A percentile compares a stretch with the other conserved stretches of the same genome.
These are phyloP conservation scores for Stachybotrys chlorohalonatus DNA, from an alignment of 2,329 filamentous ascomycete species.

Conservation along the genomic window DNA sequence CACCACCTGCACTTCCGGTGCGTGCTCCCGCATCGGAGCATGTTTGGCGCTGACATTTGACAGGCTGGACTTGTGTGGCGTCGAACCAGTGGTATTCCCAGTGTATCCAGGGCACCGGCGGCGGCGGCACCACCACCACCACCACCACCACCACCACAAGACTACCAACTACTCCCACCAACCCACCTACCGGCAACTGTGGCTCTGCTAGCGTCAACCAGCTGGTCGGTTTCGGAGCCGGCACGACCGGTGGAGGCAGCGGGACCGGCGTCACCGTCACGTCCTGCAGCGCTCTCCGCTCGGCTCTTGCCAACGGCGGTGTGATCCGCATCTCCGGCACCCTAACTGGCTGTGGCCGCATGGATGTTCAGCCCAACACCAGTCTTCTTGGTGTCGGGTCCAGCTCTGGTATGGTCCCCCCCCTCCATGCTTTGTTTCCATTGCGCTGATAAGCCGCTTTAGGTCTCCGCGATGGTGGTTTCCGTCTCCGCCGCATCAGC, in stretches of 20 bases:
- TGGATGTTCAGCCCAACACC: conserved; percentile 39
- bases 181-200: background rate
- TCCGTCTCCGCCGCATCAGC: conserved; percentile 34
- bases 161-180: background rate
- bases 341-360: conserved; percentile 28
- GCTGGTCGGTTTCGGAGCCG: conserved; percentile 20
- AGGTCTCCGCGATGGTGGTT: conserved; percentile 29
- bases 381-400: conserved; percentile 40
- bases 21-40: too few relatives aligned
- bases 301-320: conserved; percentile 25
- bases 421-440: background rate
- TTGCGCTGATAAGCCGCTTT: background rate
- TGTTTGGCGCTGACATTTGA: background rate
- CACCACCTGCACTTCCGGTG: background rate
- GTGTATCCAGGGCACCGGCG: background rate
- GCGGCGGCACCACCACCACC: background rate
- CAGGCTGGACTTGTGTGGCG: background rate
- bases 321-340: conserved; percentile 37
- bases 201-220: background rate
- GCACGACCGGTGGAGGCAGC: conserved; percentile 36
- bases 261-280: conserved; percentile 35
- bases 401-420: conserved; percentile 19
- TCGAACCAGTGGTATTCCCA: background rate
- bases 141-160: background rate
- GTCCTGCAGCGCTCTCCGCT: conserved; percentile 27